Evolutionary conservation across 2,329 filamentous ascomycete genomes (phyloP), one percentile per base, ranked within the genome.

Genomic region (Sporothrix brunneoviolacea): DNA sequence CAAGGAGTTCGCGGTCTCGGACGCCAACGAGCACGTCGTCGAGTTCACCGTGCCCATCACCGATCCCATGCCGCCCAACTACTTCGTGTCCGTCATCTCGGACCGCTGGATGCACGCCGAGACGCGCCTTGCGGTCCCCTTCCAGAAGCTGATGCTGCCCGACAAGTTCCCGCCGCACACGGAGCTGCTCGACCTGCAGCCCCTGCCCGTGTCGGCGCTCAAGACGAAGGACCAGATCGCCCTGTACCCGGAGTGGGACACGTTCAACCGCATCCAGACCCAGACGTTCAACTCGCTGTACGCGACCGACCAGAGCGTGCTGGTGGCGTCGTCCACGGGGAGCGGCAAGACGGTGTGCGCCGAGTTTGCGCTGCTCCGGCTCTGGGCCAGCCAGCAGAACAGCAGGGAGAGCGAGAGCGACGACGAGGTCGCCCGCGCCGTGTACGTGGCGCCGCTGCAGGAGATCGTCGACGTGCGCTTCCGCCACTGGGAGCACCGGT

Each of bases 71-170:
- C 93, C 93, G 13, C 93, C 94, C 0, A 95, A 98, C 67, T 98
- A 98, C 71, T 98, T 98, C 70, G 89, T 98, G 61, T 93, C 90
- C 0, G 80, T 98, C 35, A 72, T 96, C 18, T 97, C 91, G 4
- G 93, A 98, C 66, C 79, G 93, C 59, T 98, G 93, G 93, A 96
- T 98, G 89, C 89, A 95, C 64, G 89, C 91, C 1, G 91, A 98
- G 70, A 95, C 91, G 1, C 90, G 91, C 64, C 74, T 98, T 48
- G 86, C 91, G 0, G 86, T 98, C 2, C 91, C 91, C 1, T 97
- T 98, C 72, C 87, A 95, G 65, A 96, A 96, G 65, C 76, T 98
- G 24, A 86, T 95, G 38, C 76, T 98, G 5, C 93, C 93, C 0
- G 91, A 96, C 66, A 93, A 93, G 62, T 98, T 98, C 66, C 91